Evolutionary conservation across 1,284 basidiomycete genomes (phyloP).

Genomic region (Pseudozyma tsukubaensis): DNA sequence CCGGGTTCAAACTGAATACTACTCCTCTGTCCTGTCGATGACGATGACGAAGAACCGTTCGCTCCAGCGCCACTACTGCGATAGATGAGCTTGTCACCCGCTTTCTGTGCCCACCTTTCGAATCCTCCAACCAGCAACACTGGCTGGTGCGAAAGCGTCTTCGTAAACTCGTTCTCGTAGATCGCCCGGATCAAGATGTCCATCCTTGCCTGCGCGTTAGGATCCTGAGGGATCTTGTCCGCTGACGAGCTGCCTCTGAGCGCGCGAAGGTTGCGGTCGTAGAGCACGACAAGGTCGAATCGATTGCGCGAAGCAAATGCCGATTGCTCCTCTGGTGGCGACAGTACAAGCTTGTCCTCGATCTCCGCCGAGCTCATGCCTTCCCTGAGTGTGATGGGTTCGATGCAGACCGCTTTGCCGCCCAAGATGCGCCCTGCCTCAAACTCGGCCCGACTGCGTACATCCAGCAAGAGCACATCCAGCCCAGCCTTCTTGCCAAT

Average conservation of each 20-base stretch:
- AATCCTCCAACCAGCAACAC: conserved; percentile 87
- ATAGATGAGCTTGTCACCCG: conserved; percentile 73
- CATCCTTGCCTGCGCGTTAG: conserved; percentile 41
- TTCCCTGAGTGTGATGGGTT: conserved; percentile 69
- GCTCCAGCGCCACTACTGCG: conserved; percentile 7
- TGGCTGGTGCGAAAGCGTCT: conserved; percentile 78
- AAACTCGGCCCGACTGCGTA: conserved; percentile 82
- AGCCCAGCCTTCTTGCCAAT: conserved; percentile 55
- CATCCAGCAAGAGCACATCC: conserved; percentile 80
- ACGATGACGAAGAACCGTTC: neutral
- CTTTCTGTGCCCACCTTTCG: conserved; percentile 81
- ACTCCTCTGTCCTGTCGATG: conserved; percentile 8
- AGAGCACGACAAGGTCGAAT: conserved; percentile 90
- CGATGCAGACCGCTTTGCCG: conserved; percentile 83
- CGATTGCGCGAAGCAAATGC: conserved; percentile 84
- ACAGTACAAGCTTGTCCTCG: conserved; percentile 81
- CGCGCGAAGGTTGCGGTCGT: conserved; percentile 74
- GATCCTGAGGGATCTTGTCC: conserved; percentile 37
- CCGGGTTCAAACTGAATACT: conserved; percentile 48
- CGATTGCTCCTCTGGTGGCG: conserved; percentile 77
- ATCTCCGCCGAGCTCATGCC: conserved; percentile 77
- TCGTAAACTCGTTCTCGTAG: conserved; percentile 59
- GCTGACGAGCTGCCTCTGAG: conserved; percentile 23
- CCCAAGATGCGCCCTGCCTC: conserved; percentile 78
- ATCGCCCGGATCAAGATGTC: conserved; percentile 52